Evolutionary conservation across 768 basidiomycete species (phyloP), one percentile per base, ranked within the genome.

Genomic region (Mycena venus): DNA sequence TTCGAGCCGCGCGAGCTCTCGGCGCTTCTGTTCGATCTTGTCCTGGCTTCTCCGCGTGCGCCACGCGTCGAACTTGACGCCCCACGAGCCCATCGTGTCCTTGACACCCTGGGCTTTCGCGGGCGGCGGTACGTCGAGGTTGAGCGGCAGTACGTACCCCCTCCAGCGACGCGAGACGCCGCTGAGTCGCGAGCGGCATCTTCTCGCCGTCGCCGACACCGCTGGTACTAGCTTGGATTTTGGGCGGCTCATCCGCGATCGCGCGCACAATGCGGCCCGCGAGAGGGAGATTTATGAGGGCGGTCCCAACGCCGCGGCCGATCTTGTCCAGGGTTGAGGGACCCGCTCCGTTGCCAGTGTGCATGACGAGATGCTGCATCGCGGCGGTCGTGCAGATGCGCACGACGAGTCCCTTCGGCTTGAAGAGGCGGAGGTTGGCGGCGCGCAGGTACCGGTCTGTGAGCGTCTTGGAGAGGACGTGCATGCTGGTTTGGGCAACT

Each of bases 361-460:
- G 59, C 40, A 75, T 71, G 23, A 72, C 70, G 44, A 77, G n/a
- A n/a, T n/a, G n/a, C n/a, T n/a, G n/a, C n/a, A n/a, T n/a, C n/a
- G n/a, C n/a, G n/a, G n/a, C n/a, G 47, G 78, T 76, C 3, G 72
- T 80, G 66, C 76, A 78, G 60, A 80, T 49, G 51, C 79, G 78
- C 19, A 79, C 79, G 29, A 66, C 61, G n/a, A 80, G 72, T 32
- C 77, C 77, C 7, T 68, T 68, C 9, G 79, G 79, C 47, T 71
- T 67, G 66, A 80, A 80, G 42, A 72, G 59, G 12, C 64, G 72
- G 9, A 49, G 40, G 49, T 79, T 80, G 27, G 79, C 78, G 32
- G 70, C 71, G 32, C 75, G 73, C 40, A 80, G 76, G 42, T 79
- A 80, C 14, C 75, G 76, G 53, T 79, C 79, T 29, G 79, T 79